Conservation (phyloP, 768 basidiomycete species). For the Ephemerocybe angulata region DNA sequence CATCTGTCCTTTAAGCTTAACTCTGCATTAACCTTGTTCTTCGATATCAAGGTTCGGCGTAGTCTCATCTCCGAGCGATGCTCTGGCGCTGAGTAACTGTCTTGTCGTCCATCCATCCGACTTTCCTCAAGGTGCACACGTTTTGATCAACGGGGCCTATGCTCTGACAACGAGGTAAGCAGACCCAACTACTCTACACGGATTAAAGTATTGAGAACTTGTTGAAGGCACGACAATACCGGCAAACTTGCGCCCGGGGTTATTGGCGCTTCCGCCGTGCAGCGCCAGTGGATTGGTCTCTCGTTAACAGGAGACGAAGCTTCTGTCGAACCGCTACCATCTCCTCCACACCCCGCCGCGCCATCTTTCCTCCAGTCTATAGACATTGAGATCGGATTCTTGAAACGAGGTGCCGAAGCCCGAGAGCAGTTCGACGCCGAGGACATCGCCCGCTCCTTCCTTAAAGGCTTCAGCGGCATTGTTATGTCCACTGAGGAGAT, state of each 20-base stretch:
- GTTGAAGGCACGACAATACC: conserved; percentile 71
- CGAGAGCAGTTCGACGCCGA: conserved; percentile 80
- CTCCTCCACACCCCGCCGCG: conserved; percentile 45
- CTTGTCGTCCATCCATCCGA: conserved; percentile 77
- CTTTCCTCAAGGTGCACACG: conserved; percentile 70
- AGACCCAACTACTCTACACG: neutral
- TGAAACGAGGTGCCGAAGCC: conserved; percentile 49
- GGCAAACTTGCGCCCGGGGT: conserved; percentile 62
- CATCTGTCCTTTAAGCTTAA: neutral
- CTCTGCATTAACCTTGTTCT: no score
- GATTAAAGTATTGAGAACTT: neutral
- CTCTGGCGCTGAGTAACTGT: conserved; percentile 76
- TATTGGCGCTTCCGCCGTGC: conserved; percentile 73
- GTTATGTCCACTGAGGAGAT: conserved; percentile 67
- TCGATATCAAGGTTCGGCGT: conserved; percentile 49
- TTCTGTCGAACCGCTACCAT: conserved; percentile 60
- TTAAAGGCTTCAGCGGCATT: conserved; percentile 69
- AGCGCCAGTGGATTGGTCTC: conserved; percentile 88
- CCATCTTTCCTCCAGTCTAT: conserved; percentile 71
- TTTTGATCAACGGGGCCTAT: conserved; percentile 68
- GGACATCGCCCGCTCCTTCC: conserved; percentile 73
- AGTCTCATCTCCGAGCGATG: conserved; percentile 56
- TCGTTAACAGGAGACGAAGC: conserved; percentile 75
- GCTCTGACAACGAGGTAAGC: conserved; percentile 71
- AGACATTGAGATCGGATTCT: conserved; percentile 76